These are phyloP conservation scores for Aspergillus puulaauensis DNA, from an alignment of 2,329 filamentous ascomycete species.

Conservation along the genomic window DNA sequence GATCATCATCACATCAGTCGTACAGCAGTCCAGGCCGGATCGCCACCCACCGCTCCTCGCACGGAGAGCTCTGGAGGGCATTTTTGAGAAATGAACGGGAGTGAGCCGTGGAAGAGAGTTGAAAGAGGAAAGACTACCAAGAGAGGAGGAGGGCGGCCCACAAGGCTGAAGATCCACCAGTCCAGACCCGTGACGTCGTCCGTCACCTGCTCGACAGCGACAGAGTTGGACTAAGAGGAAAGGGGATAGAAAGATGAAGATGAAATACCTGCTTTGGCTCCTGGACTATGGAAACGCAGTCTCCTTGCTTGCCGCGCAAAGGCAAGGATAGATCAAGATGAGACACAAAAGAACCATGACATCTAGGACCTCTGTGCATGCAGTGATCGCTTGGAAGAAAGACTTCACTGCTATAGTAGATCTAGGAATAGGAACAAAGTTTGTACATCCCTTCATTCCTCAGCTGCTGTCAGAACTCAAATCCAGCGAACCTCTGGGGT, in stretches of 20 bases:
- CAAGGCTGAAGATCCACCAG: conserved; percentile 3
- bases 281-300: background rate
- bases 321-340: background rate
- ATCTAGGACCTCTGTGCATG: too few species aligned
- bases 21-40: background rate
- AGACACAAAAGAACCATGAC: background rate
- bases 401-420: too few species aligned
- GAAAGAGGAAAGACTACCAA: too few species aligned
- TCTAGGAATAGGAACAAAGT: too few species aligned
- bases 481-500: too few species aligned
- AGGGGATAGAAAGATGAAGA: background rate
- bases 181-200: background rate
- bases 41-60: background rate
- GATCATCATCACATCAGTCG: conserved; percentile 1
- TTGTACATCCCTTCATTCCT: background rate
- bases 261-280: background rate
- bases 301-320: background rate
- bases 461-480: too few species aligned
- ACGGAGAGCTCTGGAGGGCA: too few species aligned
- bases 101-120: background rate
- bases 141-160: background rate
- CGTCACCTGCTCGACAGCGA: background rate
- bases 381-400: too few species aligned
- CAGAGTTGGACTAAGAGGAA: background rate
- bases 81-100: background rate